Conservation (phyloP, 805 yeast genomes). For the Diddensiella transvaalensis region DNA sequence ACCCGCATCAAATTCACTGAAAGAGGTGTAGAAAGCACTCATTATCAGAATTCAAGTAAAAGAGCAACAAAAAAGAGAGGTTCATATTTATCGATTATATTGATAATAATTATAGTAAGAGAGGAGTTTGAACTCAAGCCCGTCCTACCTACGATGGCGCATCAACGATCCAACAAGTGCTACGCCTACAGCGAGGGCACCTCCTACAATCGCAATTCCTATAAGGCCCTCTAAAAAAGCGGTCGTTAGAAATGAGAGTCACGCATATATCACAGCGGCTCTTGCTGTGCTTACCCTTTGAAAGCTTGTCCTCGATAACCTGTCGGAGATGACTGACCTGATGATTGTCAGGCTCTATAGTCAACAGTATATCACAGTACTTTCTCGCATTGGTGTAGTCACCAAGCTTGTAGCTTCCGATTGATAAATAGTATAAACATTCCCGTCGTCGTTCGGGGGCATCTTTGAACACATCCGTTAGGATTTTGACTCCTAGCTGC, state of each 20-base stretch:
- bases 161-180: slow-evolving; percentile 44
- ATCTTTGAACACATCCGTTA: slow-evolving; percentile 58
- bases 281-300: slow-evolving; percentile 47
- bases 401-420: slow-evolving; percentile 85
- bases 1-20: too few species aligned
- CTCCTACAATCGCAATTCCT: slow-evolving; percentile 85
- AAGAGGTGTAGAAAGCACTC: too few species aligned
- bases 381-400: slow-evolving; percentile 83
- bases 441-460: slow-evolving; percentile 84
- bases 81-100: too few species aligned
- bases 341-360: slow-evolving; percentile 77
- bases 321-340: slow-evolving; percentile 72
- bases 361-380: slow-evolving; percentile 72
- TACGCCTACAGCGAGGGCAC: slow-evolving; percentile 79
- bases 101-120: too few species aligned
- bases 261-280: not conserved
- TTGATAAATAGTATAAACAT: slow-evolving; percentile 77
- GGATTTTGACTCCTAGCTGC: slow-evolving; percentile 70
- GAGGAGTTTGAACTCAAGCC: too few species aligned
- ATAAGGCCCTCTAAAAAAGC: slow-evolving; percentile 72
- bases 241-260: too few species aligned
- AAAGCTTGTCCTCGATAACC: slow-evolving; percentile 78
- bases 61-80: too few species aligned
- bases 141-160: slow-evolving; percentile 23
- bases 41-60: too few species aligned